These are phyloP conservation scores for Geranium brycei DNA, from an alignment of 345 rosid species.

Conservation along the genomic window DNA sequence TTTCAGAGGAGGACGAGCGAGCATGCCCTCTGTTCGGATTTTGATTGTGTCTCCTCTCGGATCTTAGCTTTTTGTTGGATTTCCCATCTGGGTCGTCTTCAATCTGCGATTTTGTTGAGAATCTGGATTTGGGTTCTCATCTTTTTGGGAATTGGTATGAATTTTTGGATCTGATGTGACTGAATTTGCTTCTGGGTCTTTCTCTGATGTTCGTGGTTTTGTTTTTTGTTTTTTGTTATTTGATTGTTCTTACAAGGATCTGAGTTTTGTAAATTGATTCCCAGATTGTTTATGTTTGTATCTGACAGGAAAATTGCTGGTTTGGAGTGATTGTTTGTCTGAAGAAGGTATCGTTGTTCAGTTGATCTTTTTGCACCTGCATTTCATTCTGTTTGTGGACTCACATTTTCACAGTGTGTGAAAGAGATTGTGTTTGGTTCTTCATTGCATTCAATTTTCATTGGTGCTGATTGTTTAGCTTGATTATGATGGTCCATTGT, in stretches of 20 bases:
- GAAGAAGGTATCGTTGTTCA: slow-evolving; percentile 27
- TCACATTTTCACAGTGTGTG: neutral
- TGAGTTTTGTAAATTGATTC: slow-evolving; percentile 37
- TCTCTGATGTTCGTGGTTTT: slow-evolving; percentile 26
- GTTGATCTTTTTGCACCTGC: slow-evolving; percentile 15
- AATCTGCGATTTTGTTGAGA: slow-evolving; percentile 50
- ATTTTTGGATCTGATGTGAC: slow-evolving; percentile 16
- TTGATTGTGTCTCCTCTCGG: slow-evolving; percentile 48
- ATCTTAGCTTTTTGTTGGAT: slow-evolving; percentile 55
- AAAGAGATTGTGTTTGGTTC: slow-evolving; percentile 8
- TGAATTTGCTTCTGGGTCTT: slow-evolving; percentile 17
- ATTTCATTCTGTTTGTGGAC: slow-evolving; percentile 10
- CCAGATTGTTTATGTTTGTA: slow-evolving; percentile 8
- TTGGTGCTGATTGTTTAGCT: neutral
- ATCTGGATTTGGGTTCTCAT: slow-evolving; percentile 35
- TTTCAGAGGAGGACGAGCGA: slow-evolving; percentile 40
- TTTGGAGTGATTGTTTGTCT: slow-evolving; percentile 14
- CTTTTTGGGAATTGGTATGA: slow-evolving; percentile 16
- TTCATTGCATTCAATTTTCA: slow-evolving; percentile 1
- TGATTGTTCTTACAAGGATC: slow-evolving; percentile 43
- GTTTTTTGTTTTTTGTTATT: slow-evolving; percentile 11
- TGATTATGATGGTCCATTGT: neutral
- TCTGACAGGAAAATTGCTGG: slow-evolving; percentile 16
- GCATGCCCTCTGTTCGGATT: slow-evolving; percentile 23
- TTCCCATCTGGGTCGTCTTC: slow-evolving; percentile 54